A percentile compares a stretch with the other conserved stretches of the same genome.
These are phyloP conservation scores for Aspergillus funiculosus DNA, from an alignment of 495 filamentous ascomycete species.

Conservation along the genomic window DNA sequence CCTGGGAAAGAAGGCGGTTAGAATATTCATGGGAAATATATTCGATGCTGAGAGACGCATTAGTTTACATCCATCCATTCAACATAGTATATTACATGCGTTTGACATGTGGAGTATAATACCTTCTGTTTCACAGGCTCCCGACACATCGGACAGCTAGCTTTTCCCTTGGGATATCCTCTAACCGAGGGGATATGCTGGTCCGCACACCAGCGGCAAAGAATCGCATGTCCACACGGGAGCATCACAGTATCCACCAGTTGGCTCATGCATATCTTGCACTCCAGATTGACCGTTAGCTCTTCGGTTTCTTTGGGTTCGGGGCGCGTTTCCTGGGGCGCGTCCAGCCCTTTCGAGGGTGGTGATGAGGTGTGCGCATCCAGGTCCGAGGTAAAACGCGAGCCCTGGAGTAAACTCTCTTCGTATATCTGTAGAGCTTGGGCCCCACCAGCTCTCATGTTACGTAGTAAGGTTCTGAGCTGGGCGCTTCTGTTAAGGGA, in stretches of 20 bases:
- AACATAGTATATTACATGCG: no score
- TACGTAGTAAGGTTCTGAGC: slow-evolving; percentile 4
- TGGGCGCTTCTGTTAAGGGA: neutral
- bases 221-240: slow-evolving; percentile 52
- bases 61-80: no score
- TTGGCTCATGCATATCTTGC: slow-evolving; percentile 51
- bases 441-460: slow-evolving; percentile 6
- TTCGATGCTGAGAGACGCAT: slow-evolving; percentile 14
- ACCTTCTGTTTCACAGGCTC: slow-evolving; percentile 22
- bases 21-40: slow-evolving; percentile 18
- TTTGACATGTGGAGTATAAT: no score
- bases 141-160: slow-evolving; percentile 25
- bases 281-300: slow-evolving; percentile 47
- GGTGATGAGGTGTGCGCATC: neutral
- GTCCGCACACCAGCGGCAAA: slow-evolving; percentile 41
- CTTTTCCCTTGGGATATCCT: slow-evolving; percentile 11
- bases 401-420: neutral
- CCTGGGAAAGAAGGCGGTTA: neutral
- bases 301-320: slow-evolving; percentile 41
- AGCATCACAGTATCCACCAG: slow-evolving; percentile 48
- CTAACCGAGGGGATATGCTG: slow-evolving; percentile 17
- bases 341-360: slow-evolving; percentile 14
- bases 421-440: slow-evolving; percentile 11
- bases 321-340: slow-evolving; percentile 27
- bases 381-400: neutral